Evolutionary conservation across 352 stramenopile species (phyloP).

Genomic region (Phytophthora parvispora): DNA sequence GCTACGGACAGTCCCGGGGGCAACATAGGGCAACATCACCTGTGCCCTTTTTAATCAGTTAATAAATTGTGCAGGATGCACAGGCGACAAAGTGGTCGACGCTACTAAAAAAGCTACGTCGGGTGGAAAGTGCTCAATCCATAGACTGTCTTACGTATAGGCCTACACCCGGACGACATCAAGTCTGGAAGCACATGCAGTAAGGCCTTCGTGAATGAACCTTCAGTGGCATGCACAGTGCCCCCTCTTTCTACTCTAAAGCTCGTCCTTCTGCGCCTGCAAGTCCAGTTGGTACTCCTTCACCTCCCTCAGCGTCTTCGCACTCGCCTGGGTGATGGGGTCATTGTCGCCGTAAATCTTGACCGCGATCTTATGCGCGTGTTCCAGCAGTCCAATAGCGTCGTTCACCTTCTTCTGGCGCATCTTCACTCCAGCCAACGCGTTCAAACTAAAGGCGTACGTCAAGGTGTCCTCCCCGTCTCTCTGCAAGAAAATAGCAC

Average conservation of each 20-base stretch:
- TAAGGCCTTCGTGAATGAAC: too few relatives aligned
- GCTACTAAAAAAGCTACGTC: too few relatives aligned
- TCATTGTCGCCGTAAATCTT: conserved; percentile 68
- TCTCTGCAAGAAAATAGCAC: conserved; percentile 65
- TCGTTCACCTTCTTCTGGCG: conserved; percentile 65
- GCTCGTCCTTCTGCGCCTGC: conserved; percentile 44
- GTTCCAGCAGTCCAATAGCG: conserved; percentile 67
- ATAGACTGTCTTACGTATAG: too few relatives aligned
- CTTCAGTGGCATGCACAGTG: too few relatives aligned
- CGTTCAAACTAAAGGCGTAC: conserved; percentile 87
- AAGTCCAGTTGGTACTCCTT: conserved; percentile 63
- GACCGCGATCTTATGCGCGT: conserved; percentile 79
- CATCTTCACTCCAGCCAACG: conserved; percentile 84
- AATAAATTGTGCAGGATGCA: too few relatives aligned
- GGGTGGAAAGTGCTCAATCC: too few relatives aligned
- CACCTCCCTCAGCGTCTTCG: conserved; percentile 73
- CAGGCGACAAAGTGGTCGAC: too few relatives aligned
- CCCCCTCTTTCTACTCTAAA: conserved; percentile 30
- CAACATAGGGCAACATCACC: too few relatives aligned
- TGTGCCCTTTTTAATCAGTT: too few relatives aligned
- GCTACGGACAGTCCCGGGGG: too few relatives aligned
- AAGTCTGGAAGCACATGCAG: too few relatives aligned
- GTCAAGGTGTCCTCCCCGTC: conserved; percentile 74
- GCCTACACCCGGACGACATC: too few relatives aligned
- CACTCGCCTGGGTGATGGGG: conserved; percentile 70